These are phyloP conservation scores for Crithidia mellificae DNA, from an alignment of 208 protist species.

Conservation along the genomic window DNA sequence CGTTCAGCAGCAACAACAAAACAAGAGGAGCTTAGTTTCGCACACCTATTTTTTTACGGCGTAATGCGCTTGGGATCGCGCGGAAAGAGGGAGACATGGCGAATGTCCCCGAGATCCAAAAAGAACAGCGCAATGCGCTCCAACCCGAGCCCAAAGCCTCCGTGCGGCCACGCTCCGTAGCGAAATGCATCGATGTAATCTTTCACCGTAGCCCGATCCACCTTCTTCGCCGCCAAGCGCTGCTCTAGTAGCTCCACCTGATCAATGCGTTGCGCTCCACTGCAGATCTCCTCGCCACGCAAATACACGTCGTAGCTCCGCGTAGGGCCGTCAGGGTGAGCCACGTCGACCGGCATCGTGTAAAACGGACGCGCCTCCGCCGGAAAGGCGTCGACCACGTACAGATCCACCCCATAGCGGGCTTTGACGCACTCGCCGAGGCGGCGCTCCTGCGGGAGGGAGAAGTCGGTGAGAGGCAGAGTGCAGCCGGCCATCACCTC, in stretches of 20 bases:
- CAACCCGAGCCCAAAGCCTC: conserved; percentile 97
- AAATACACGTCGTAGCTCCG: conserved; percentile 98
- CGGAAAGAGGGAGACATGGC: conserved; percentile 98
- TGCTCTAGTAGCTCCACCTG: conserved; percentile 85
- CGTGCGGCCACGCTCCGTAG: conserved; percentile 97
- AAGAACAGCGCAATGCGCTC: conserved; percentile 98
- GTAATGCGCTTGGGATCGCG: conserved; percentile 95
- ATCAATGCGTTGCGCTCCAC: conserved; percentile 99
- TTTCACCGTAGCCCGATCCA: conserved; percentile 50
- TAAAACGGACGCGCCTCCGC: conserved; percentile 97
- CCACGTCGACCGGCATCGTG: conserved; percentile 94
- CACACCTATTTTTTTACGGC: conserved; percentile 71
- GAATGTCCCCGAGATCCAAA: conserved; percentile 96
- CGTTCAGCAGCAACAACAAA: too few relatives aligned
- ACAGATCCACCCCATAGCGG: conserved; percentile 98
- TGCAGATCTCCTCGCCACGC: conserved; percentile 99
- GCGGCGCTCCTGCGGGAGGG: conserved; percentile 87
- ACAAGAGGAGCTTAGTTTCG: too few relatives aligned
- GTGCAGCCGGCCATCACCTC: conserved; percentile 9
- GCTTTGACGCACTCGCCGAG: conserved; percentile 94
- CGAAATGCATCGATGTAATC: conserved; percentile 98
- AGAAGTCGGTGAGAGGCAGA: conserved; percentile 73
- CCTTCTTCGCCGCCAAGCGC: conserved; percentile 50
- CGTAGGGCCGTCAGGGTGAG: conserved; percentile 31
- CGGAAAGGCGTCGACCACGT: conserved; percentile 98